Conservation (phyloP, 192 early-diverging fungal genomes). For the Umbelopsis sp. region DNA sequence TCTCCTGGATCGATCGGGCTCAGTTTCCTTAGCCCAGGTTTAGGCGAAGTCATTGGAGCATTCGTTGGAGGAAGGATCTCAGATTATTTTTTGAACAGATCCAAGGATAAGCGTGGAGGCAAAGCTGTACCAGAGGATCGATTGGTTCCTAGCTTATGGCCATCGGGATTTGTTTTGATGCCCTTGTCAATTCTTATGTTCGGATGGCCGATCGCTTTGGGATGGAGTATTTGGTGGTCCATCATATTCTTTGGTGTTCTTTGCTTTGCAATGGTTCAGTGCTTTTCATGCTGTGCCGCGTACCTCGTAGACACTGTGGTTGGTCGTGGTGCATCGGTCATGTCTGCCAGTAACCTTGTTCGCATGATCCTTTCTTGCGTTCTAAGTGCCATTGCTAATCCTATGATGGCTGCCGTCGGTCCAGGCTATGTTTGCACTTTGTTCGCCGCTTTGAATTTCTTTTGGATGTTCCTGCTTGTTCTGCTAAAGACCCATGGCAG, state of each 20-base stretch:
- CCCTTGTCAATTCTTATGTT: conserved; percentile 24
- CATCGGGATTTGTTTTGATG: conserved; percentile 21
- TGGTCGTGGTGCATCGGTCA: conserved; percentile 50
- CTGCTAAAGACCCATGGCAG: conserved; percentile 48
- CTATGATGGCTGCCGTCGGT: conserved; percentile 48
- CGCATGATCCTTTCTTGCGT: conserved; percentile 41
- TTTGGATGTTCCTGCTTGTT: conserved; percentile 43
- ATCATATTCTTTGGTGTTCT: conserved; percentile 29
- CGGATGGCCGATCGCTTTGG: conserved; percentile 22
- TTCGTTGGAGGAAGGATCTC: conserved; percentile 33
- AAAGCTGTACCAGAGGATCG: conserved; percentile 34
- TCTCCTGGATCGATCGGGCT: conserved; percentile 36
- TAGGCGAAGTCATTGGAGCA: conserved; percentile 41
- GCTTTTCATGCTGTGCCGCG: conserved; percentile 36
- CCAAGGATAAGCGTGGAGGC: conserved; percentile 27
- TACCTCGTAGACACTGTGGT: conserved; percentile 53
- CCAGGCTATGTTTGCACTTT: conserved; percentile 48
- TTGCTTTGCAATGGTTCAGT: conserved; percentile 33
- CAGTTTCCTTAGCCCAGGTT: conserved; percentile 35
- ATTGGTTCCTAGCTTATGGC: conserved; percentile 32
- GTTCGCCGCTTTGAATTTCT: conserved; percentile 45
- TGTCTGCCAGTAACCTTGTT: conserved; percentile 48
- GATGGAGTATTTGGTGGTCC: conserved; percentile 23
- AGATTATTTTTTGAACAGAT: conserved; percentile 32
- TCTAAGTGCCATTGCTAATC: conserved; percentile 52